These are phyloP conservation scores for Exserohilum rostratum DNA, from an alignment of 2,329 filamentous ascomycete genomes.

Conservation along the genomic window DNA sequence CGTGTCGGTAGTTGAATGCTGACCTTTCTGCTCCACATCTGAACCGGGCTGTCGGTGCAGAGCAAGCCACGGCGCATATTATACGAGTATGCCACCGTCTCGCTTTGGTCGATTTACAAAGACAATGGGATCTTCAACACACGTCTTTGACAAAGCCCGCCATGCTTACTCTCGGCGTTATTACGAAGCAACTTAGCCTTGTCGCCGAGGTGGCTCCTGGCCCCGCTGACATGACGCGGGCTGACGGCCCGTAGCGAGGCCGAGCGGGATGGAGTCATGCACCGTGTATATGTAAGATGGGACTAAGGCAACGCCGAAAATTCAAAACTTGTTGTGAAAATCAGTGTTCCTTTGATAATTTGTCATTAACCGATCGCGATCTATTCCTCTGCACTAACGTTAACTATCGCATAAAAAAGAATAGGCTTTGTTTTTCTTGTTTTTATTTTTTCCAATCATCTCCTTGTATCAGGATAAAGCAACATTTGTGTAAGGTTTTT, in stretches of 20 bases:
- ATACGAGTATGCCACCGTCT: neutral
- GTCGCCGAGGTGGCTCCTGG: neutral
- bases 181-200: neutral
- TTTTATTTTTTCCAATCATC: neutral
- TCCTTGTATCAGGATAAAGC: neutral
- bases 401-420: neutral
- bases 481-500: neutral
- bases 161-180: neutral
- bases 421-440: neutral
- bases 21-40: constrained; percentile 10
- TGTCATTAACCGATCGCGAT: too few relatives aligned
- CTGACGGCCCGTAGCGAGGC: neutral
- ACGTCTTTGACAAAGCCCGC: neutral
- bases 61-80: constrained; percentile 13
- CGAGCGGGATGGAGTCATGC: neutral
- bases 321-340: neutral
- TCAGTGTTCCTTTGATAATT: neutral
- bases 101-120: neutral
- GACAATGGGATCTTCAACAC: neutral
- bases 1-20: constrained; percentile 17
- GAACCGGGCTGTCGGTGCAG: neutral
- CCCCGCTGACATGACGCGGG: neutral
- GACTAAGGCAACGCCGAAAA: neutral
- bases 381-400: neutral
- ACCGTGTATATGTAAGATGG: neutral